Conservation (phyloP, 306 rosid genomes). For the Casuarina cunninghamiana region DNA sequence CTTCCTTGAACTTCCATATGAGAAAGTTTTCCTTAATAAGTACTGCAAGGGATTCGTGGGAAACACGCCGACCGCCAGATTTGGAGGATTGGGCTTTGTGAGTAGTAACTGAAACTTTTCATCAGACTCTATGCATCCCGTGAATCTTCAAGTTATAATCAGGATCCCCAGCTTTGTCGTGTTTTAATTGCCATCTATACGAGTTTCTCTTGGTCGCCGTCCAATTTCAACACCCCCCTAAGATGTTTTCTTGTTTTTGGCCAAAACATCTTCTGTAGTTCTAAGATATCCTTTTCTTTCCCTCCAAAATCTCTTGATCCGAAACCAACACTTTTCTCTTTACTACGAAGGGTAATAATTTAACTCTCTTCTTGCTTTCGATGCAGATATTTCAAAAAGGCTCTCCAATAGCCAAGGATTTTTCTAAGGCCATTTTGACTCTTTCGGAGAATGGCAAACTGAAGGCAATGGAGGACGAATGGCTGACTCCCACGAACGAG, state of each 20-base stretch:
- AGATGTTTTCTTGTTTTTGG: no score
- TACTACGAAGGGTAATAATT: no score
- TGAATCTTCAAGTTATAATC: no score
- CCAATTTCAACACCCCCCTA: no score
- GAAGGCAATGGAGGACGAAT: constrained; percentile 20
- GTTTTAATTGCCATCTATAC: no score
- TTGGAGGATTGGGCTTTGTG: constrained; percentile 75
- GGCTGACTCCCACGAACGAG: constrained; percentile 17
- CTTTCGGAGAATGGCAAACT: constrained; percentile 42
- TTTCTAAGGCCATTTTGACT: constrained; percentile 53
- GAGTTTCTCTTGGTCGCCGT: no score
- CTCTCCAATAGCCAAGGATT: constrained; percentile 46
- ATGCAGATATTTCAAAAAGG: constrained; percentile 65
- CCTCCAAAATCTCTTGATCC: neutral
- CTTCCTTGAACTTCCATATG: constrained; percentile 61
- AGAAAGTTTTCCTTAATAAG: constrained; percentile 49
- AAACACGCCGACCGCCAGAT: constrained; percentile 30
- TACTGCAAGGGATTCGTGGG: constrained; percentile 44
- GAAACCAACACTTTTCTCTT: no score
- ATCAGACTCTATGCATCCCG: neutral
- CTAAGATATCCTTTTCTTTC: no score
- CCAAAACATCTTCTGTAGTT: no score
- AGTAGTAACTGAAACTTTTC: constrained; percentile 17
- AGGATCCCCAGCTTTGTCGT: no score
- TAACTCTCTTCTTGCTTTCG: neutral